Percentiles rank a stretch among this genome's conserved stretches.
These are phyloP conservation scores for Polytrichum formosum DNA, from an alignment of 225 moss, liverwort and hornwort species.

Conservation along the genomic window DNA sequence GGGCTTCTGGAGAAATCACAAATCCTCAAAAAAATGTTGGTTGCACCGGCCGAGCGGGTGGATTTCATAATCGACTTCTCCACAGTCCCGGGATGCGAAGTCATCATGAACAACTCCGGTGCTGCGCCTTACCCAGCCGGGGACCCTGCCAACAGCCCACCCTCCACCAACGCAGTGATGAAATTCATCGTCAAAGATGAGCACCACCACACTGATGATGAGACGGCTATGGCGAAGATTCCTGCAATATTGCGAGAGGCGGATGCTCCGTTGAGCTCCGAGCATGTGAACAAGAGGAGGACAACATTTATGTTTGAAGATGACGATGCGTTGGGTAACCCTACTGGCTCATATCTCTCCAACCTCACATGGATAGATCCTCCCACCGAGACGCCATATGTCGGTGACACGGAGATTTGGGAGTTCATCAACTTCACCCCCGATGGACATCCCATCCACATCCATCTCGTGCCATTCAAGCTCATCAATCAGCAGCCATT, in stretches of 20 bases:
- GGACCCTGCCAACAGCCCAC: slow-evolving; percentile 2
- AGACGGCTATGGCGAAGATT: neutral
- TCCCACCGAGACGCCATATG: slow-evolving; percentile 21
- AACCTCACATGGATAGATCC: slow-evolving; percentile 23
- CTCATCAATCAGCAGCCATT: slow-evolving; percentile 49
- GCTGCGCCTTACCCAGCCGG: slow-evolving; percentile 54
- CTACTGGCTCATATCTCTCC: slow-evolving; percentile 7
- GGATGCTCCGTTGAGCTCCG: slow-evolving; percentile 14
- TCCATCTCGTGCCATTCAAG: slow-evolving; percentile 43
- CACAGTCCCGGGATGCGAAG: slow-evolving; percentile 14
- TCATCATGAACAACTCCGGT: slow-evolving; percentile 69
- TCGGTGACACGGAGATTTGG: slow-evolving; percentile 61
- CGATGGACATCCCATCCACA: slow-evolving; percentile 61
- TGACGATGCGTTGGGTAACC: slow-evolving; percentile 22
- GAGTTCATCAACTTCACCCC: slow-evolving; percentile 54
- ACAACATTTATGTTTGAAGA: slow-evolving; percentile 30
- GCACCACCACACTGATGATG: too few relatives aligned
- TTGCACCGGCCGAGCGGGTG: slow-evolving; percentile 68
- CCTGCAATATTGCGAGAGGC: neutral
- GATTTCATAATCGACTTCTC: slow-evolving; percentile 74
- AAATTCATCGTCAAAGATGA: slow-evolving; percentile 24
- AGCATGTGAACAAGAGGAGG: neutral
- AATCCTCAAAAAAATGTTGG: slow-evolving; percentile 1
- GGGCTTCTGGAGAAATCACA: slow-evolving; percentile 33
- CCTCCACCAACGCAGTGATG: slow-evolving; percentile 20